Base-by-base conservation (phyloP, 2,329 filamentous ascomycete species). In the Ophiocordyceps camponoti-leonardi region DNA sequence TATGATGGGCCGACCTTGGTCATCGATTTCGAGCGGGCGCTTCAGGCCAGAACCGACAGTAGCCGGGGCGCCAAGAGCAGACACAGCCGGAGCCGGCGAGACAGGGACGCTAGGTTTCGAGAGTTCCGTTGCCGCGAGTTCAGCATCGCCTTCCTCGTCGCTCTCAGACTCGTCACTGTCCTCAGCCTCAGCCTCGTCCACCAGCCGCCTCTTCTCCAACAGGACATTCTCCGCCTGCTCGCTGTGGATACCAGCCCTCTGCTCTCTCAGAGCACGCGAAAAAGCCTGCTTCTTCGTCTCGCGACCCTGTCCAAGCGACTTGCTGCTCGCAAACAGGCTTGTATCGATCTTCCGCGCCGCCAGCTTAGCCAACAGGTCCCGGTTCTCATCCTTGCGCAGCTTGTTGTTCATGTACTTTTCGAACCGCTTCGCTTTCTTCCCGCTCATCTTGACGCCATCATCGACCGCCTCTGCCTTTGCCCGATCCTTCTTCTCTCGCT, bases 361-460 rank as follows among this genome's bases (percentile, higher is more conserved):
- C 23, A 98, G 72, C 59, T 92, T 88, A 58, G 84, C 83, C 54
- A 96, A 71, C 28, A 98, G 68, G 47, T 79, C 83, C 26, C 85
- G 71, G 56, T 86, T 94, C 61, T 96, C 90, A 58, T 98, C 92
- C 61, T 94, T 95, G 61, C 81, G 84, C 42, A 98, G 69, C 71
- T 98, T 98, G 48, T 75, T 92, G 56, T 96, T 88, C 51, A 81
- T 79, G 57, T 81, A 81, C 56, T 81, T 81, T 50, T 81, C 77
- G 37, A 81, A 58, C 2, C 78, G 69, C 63, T 81, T 81, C 6
- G 77, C 73, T 58, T 81, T 81, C 56, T 81, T 79, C 48, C 74
- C 67, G 55, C 68, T 79, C 57, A 79, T 67, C 54, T 79, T 78
- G 41, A 58, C 54, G 1, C 68, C 71, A 45, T 73, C 65, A 22